These are phyloP conservation scores for Backusella tarrabulga DNA, from an alignment of 192 early-diverging fungal species.

Conservation along the genomic window DNA sequence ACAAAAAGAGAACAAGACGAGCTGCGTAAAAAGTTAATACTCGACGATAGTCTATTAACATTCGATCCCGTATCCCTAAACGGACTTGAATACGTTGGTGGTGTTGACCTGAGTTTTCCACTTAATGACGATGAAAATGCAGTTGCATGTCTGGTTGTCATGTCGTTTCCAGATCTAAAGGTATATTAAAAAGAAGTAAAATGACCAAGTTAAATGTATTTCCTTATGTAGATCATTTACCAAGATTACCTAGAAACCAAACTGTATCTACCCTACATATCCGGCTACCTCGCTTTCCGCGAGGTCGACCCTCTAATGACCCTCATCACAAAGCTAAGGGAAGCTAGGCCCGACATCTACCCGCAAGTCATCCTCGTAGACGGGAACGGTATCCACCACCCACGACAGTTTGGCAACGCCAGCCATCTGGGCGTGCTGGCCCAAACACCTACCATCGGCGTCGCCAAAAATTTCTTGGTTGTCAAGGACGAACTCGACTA, in stretches of 20 bases:
- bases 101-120: slow-evolving; percentile 76
- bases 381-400: slow-evolving; percentile 85
- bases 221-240: slow-evolving; percentile 57
- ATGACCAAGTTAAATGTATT: background rate
- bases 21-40: background rate
- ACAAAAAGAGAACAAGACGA: slow-evolving; percentile 11
- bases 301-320: slow-evolving; percentile 65
- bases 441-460: slow-evolving; percentile 79
- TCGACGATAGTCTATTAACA: slow-evolving; percentile 4
- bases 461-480: slow-evolving; percentile 88
- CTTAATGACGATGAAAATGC: slow-evolving; percentile 52
- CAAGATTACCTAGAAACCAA: slow-evolving; percentile 51
- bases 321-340: slow-evolving; percentile 56
- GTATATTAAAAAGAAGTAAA: slow-evolving; percentile 19
- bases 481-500: slow-evolving; percentile 47
- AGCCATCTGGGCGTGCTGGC: slow-evolving; percentile 76
- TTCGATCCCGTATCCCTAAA: slow-evolving; percentile 16
- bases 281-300: slow-evolving; percentile 91
- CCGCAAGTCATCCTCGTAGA: slow-evolving; percentile 86
- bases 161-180: slow-evolving; percentile 64
- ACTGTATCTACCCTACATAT: slow-evolving; percentile 77
- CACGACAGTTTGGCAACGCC: slow-evolving; percentile 84
- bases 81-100: slow-evolving; percentile 61
- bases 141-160: slow-evolving; percentile 72
- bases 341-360: slow-evolving; percentile 48